Base-by-base conservation (phyloP, 345 rosid species). In the Kandelia obovata region DNA sequence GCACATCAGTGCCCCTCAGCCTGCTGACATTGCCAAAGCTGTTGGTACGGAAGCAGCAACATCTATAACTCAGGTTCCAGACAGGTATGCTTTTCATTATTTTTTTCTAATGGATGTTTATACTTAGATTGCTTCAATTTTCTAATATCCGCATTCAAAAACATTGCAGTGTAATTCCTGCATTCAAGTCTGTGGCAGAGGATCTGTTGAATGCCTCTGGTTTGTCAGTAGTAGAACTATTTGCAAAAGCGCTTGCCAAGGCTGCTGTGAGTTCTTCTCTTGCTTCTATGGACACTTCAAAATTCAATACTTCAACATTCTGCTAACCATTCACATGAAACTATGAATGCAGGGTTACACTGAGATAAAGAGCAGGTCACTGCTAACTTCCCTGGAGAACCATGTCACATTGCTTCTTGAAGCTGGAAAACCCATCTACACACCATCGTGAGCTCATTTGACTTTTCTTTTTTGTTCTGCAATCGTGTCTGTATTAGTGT, bases 181-280 rank as follows among this genome's bases (percentile, higher is more conserved):
- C 91, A 19, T 92, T 96, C 83, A 72, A 82, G 82, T 76, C 82
- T 16, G 91, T 87, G 65, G 99, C 98, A 6, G 87, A 85, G 85
- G 91, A 89, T 31, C 74, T 96, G 26, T 65, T 96, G 79, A 83
- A 80, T 67, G 73, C 75, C 11, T 92, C 98, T 1, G 90, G 96
- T 71, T 67, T 90, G 68, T 86, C 99, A 49, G 92, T 89, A 0
- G 92, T 84, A 65, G 97, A 84, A 59, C 79, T 96, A 71, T 96
- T 96, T 37, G 84, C 98, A 23, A 96, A 96, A 82, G 98, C 98
- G 70, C 90, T 96, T 58, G 99, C 99, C 27, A 90, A 90, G 77
- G 83, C 91, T n/a, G 82, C 86, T 70, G 99, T 96, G 72, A 64
- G 97, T 80, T 61, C n/a, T 27, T 5, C 52, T 71, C 25, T 2